phyloP scores from a whole-genome alignment of 2,329 filamentous ascomycete species.

The Taxawa tesnikishii region DNA sequence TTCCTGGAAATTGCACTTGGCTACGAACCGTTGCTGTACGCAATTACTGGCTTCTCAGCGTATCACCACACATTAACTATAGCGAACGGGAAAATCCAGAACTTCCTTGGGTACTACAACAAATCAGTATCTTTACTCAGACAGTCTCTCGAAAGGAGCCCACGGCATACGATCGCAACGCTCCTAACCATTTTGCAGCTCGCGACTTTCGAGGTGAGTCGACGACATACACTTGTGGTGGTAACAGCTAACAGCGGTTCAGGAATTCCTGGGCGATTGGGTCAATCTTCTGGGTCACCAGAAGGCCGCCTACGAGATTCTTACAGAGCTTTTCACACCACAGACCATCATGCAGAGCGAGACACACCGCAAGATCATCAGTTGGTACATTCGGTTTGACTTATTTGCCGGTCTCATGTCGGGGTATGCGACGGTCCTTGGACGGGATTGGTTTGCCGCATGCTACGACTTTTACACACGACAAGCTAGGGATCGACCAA shows the following conservation, averaged over 20 bases:
- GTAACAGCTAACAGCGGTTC: conserved; percentile 7
- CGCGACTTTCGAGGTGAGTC: conserved; percentile 75
- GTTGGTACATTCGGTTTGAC: conserved; percentile 90
- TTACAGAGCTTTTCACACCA: conserved; percentile 67
- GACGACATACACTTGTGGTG: neutral
- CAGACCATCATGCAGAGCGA: conserved; percentile 60
- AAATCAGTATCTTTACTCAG: conserved; percentile 70
- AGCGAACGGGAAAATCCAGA: conserved; percentile 59
- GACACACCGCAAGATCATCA: conserved; percentile 59
- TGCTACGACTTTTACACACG: conserved; percentile 51
- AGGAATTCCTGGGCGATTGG: conserved; percentile 96
- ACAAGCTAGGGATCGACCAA: conserved; percentile 47
- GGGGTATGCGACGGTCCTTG: conserved; percentile 60
- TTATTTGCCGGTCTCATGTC: conserved; percentile 73
- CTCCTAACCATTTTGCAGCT: conserved; percentile 82
- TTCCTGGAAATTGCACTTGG: conserved; percentile 61
- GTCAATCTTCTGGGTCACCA: conserved; percentile 87
- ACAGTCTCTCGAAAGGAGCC: conserved; percentile 55
- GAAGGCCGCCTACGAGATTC: conserved; percentile 71
- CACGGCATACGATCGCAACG: conserved; percentile 60
- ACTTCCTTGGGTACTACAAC: conserved; percentile 85
- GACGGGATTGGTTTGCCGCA: conserved; percentile 64
- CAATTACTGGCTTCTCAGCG: conserved; percentile 75
- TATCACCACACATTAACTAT: conserved; percentile 69
- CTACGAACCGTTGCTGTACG: conserved; percentile 74